These are phyloP conservation scores for Capronia coronata DNA, from an alignment of 2,329 filamentous ascomycete genomes.

Conservation along the genomic window DNA sequence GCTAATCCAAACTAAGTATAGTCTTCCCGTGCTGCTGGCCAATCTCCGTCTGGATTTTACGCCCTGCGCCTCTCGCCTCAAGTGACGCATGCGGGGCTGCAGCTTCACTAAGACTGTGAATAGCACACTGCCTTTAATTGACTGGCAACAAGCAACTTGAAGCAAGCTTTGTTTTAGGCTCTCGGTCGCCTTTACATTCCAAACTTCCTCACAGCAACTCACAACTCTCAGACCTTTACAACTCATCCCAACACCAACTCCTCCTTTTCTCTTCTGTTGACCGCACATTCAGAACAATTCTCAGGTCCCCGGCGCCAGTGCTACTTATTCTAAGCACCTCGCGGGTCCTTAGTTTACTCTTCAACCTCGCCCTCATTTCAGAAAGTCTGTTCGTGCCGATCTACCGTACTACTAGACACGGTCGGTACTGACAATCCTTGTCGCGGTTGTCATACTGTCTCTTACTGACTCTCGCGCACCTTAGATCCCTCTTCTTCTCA, in stretches of 20 bases:
- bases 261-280: background rate
- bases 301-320: background rate
- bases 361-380: background rate
- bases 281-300: background rate
- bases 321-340: background rate
- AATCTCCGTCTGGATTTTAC: background rate
- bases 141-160: background rate
- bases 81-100: background rate
- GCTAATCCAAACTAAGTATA: background rate
- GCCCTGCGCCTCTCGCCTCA: background rate
- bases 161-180: background rate
- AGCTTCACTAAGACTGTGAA: background rate
- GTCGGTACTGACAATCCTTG: background rate
- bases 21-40: background rate
- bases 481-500: background rate
- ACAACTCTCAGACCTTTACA: no score
- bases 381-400: background rate
- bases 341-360: background rate
- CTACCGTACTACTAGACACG: slow-evolving; percentile 1
- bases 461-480: background rate
- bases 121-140: no score
- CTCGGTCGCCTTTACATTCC: slow-evolving; percentile 1
- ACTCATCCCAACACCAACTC: background rate
- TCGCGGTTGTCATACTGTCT: background rate
- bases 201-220: background rate